Evolutionary conservation across 1,284 basidiomycete species (phyloP), one percentile per base, ranked within the genome.

Genomic region (Ceratobasidium sp.): DNA sequence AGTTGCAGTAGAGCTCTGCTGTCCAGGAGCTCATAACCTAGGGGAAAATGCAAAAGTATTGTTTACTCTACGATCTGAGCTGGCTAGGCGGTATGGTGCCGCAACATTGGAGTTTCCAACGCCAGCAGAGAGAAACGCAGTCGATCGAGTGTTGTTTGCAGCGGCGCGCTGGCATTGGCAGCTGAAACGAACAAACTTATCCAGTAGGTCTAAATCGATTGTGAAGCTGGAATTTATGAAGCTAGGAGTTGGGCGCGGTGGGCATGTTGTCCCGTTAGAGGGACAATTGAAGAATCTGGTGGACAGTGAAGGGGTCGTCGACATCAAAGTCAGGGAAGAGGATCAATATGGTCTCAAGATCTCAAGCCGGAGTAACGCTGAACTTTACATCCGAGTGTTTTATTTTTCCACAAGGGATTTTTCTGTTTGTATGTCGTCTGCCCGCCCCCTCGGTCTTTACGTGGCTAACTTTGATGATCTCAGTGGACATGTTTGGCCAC

Each of bases 391-490:
- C 26, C 87, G 86, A 80, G 84, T 88, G 53, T 87, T 87, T 3
- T 88, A 86, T 82, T 88, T 89, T 86, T 86, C 88, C 78, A 83
- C 85, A 6, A 85, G 85, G 63, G 86, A 87, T n/a, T 85, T 88
- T 78, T 84, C 84, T 77, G 87, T 89, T 80, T 84, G 85, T 80
- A 83, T 13, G 72, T 66, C 33, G 51, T 51, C 10, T 33, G 33
- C 20, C 53, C 39, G 51, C 49, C 46, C 18, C 46, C 46, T 7
- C 23, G 49, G 28, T 18, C 10, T n/a, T 23, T n/a, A 15, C 28
- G 12, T 40, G 46, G 46, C 56, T 71, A 23, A 61, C 26, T 39
- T 51, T 39, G 15, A 6, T 4, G 39, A 46, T 44, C 20, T 23
- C 46, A 76, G 72, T 40, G 40, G 18, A 33, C 26, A 51, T 66